Conservation (phyloP, 179 eudicot species). For the Spinacia oleracea region DNA sequence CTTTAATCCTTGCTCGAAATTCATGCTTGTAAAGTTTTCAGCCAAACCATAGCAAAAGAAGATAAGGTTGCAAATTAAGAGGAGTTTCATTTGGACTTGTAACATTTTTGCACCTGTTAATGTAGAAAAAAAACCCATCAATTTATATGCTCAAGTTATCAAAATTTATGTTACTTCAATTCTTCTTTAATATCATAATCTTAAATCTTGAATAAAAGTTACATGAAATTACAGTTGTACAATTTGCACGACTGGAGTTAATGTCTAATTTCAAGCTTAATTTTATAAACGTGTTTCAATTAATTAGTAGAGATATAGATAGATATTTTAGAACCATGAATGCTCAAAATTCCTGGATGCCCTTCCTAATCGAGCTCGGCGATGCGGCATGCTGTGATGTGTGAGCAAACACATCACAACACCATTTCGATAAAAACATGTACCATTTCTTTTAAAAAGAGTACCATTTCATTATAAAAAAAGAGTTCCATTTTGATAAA, state of each 20-base stretch:
- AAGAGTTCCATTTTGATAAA: no score
- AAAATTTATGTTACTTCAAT: not conserved
- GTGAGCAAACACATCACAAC: no score
- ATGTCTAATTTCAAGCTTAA: not conserved
- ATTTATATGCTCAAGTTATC: not conserved
- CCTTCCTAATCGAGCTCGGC: no score
- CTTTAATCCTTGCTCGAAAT: conserved; percentile 12
- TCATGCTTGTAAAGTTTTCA: not conserved
- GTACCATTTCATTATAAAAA: no score
- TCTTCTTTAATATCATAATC: not conserved
- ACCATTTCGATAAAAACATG: no score
- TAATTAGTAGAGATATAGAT: no score
- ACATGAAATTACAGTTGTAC: not conserved
- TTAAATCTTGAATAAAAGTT: not conserved
- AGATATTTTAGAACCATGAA: no score
- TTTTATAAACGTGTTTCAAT: no score
- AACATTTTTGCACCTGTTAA: conserved; percentile 2
- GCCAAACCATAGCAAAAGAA: not conserved
- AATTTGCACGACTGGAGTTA: not conserved
- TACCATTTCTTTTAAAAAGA: no score
- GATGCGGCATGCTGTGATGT: no score
- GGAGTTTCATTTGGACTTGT: not conserved
- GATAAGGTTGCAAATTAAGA: conserved; percentile 2
- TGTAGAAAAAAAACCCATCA: not conserved
- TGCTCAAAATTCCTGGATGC: no score